Evolutionary conservation across 805 yeast species (phyloP), one percentile per base, ranked within the genome.

Genomic region (Starmerella bombi): DNA sequence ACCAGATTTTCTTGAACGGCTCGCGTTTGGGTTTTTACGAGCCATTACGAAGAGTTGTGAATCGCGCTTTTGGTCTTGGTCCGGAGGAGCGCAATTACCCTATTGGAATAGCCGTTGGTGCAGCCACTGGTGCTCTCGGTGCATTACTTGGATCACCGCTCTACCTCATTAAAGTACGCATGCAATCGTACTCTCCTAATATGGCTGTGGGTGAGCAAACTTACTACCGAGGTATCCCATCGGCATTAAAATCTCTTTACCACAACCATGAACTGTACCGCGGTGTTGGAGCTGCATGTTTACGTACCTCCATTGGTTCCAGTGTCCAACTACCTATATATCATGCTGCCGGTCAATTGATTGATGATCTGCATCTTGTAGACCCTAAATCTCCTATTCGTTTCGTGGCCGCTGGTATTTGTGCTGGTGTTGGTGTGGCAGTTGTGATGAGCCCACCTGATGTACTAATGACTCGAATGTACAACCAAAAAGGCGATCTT

Each of bases 381-480:
- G 58, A 59, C 4, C 80, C 79, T 31, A 70, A 86, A 2, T 40
- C 48, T 10, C 46, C 43, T 15, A 37, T 37, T 32, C 28, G 40
- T 32, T 49, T 45, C 36, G 36, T 50, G 15, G 12, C 39, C 3
- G 37, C 52, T 18, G 50, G 50, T 10, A 66, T 69, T 2, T 63
- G 71, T 48, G 77, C 95, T 6, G 98, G 98, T 34, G 58, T 85
- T 31, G 95, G 94, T 52, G 97, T 91, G 25, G 86, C 93, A 38
- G 67, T 86, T 17, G 94, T 83, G 25, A 88, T 91, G 96, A 91
- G 86, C 59, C 97, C 98, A 14, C 85, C 94, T 74, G 98, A 91
- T 61, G 97, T 91, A 34, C 71, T 91, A 38, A 67, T 91, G 62
- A 91, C 98, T 1, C 74, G 98, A 65, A 79, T 91, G 59, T 91